Evolutionary conservation across 2,329 filamentous ascomycete species (phyloP).

Genomic region (Arthrinium puccinioides): DNA sequence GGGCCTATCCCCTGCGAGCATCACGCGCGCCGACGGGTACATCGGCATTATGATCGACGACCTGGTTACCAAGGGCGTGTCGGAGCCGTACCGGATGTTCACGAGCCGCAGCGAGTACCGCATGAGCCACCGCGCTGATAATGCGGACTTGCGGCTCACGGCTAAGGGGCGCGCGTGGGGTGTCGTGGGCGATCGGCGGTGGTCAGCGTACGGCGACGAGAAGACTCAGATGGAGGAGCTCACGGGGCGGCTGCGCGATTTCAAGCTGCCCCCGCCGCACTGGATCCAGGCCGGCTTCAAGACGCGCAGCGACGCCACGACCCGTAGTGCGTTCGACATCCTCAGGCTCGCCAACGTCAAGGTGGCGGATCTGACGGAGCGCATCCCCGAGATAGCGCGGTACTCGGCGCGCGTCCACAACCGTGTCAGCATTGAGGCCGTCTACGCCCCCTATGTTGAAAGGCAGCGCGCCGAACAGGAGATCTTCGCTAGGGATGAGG

Average conservation of each 20-base stretch:
- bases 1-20: conserved; percentile 54
- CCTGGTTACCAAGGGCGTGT: conserved; percentile 91
- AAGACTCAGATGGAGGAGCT: conserved; percentile 62
- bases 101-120: conserved; percentile 93
- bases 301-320: conserved; percentile 57
- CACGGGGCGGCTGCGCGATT: conserved; percentile 49
- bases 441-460: conserved; percentile 80
- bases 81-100: conserved; percentile 97
- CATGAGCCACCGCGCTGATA: conserved; percentile 86
- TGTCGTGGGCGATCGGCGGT: conserved; percentile 71
- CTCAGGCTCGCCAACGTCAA: conserved; percentile 59
- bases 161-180: conserved; percentile 68
- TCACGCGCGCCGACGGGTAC: conserved; percentile 83
- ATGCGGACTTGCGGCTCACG: conserved; percentile 84
- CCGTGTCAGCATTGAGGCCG: conserved; percentile 73
- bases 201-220: conserved; percentile 61
- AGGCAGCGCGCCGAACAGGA: conserved; percentile 61
- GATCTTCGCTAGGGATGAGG: conserved; percentile 70
- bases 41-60: conserved; percentile 99
- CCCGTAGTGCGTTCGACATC: conserved; percentile 71
- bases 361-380: conserved; percentile 46
- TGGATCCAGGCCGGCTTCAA: conserved; percentile 68
- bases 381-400: conserved; percentile 48
- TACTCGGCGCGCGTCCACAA: conserved; percentile 54
- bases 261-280: conserved; percentile 49